Evolutionary conservation across 768 basidiomycete species (phyloP).

Genomic region (Candolleomyces eurysporus): DNA sequence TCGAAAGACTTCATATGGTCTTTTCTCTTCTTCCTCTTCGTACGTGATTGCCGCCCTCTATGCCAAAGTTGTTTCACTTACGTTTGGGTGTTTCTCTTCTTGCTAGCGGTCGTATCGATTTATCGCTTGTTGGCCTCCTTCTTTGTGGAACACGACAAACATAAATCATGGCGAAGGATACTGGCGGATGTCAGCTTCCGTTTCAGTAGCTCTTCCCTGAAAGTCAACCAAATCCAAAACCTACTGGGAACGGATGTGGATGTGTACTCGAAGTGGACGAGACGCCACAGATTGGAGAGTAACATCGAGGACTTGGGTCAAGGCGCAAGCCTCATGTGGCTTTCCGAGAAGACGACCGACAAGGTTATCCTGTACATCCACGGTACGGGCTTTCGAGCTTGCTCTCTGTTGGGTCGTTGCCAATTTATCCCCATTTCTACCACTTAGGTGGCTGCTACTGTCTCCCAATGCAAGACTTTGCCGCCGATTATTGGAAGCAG

Average conservation of each 20-base stretch:
- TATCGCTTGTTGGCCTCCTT: not conserved
- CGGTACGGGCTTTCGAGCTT: too few species aligned
- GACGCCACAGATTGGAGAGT: slow-evolving; percentile 13
- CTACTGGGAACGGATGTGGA: slow-evolving; percentile 18
- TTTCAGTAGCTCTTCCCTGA: slow-evolving; percentile 7
- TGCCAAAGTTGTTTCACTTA: too few species aligned
- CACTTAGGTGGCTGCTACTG: too few species aligned
- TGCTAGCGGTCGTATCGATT: too few species aligned
- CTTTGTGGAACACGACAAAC: slow-evolving; percentile 2
- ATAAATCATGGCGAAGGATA: slow-evolving; percentile 9
- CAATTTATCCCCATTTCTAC: too few species aligned
- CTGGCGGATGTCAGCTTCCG: slow-evolving; percentile 6
- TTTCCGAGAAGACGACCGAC: too few species aligned
- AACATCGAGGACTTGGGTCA: slow-evolving; percentile 26
- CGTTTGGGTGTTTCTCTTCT: too few species aligned
- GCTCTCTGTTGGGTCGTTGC: too few species aligned
- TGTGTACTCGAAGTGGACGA: slow-evolving; percentile 21
- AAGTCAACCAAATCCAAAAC: slow-evolving; percentile 21
- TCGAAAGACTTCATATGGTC: slow-evolving; percentile 1
- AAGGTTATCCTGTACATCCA: too few species aligned
- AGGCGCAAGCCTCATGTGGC: slow-evolving; percentile 23
- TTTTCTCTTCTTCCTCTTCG: slow-evolving; percentile 2
- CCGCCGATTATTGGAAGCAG: too few species aligned
- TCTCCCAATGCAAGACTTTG: too few species aligned
- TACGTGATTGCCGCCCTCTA: not conserved